Evolutionary conservation across 2,329 filamentous ascomycete species (phyloP).

Genomic region (Hyphodiscus sp.): DNA sequence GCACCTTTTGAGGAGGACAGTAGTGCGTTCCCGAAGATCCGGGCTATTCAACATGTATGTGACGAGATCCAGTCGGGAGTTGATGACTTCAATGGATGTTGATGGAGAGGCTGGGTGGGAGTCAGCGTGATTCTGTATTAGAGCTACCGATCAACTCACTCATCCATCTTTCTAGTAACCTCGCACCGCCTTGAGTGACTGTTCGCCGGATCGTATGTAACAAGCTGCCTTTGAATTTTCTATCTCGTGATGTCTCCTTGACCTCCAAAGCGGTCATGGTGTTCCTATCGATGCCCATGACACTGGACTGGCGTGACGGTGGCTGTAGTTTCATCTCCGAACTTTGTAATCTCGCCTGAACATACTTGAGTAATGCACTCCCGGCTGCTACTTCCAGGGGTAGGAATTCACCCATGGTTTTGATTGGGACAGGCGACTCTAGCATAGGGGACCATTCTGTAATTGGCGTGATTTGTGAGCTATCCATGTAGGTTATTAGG

Average conservation of each 20-base stretch:
- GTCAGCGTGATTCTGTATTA: slow-evolving; percentile 11
- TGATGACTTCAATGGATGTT: slow-evolving; percentile 75
- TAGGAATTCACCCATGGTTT: slow-evolving; percentile 52
- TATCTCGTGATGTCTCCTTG: slow-evolving; percentile 76
- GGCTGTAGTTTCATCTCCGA: slow-evolving; percentile 76
- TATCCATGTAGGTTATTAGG: slow-evolving; percentile 65
- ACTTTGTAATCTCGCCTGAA: slow-evolving; percentile 70
- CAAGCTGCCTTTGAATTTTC: slow-evolving; percentile 72
- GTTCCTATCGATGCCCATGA: slow-evolving; percentile 88
- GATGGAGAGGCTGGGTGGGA: slow-evolving; percentile 62
- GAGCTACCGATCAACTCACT: slow-evolving; percentile 38
- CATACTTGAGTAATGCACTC: slow-evolving; percentile 76
- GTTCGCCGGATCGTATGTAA: slow-evolving; percentile 86
- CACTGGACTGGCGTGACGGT: slow-evolving; percentile 69
- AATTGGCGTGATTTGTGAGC: slow-evolving; percentile 32
- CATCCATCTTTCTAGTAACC: slow-evolving; percentile 79
- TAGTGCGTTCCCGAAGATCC: slow-evolving; percentile 63
- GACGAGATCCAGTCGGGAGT: slow-evolving; percentile 74
- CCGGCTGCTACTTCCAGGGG: slow-evolving; percentile 68
- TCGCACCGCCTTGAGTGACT: slow-evolving; percentile 83
- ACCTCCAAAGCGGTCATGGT: slow-evolving; percentile 87
- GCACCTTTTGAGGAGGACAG: slow-evolving; percentile 62
- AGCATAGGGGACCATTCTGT: slow-evolving; percentile 67
- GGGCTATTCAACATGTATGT: slow-evolving; percentile 62
- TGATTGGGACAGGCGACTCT: slow-evolving; percentile 59